phyloP scores from a whole-genome alignment of 805 yeast species.

The Yarrowia sp. region DNA sequence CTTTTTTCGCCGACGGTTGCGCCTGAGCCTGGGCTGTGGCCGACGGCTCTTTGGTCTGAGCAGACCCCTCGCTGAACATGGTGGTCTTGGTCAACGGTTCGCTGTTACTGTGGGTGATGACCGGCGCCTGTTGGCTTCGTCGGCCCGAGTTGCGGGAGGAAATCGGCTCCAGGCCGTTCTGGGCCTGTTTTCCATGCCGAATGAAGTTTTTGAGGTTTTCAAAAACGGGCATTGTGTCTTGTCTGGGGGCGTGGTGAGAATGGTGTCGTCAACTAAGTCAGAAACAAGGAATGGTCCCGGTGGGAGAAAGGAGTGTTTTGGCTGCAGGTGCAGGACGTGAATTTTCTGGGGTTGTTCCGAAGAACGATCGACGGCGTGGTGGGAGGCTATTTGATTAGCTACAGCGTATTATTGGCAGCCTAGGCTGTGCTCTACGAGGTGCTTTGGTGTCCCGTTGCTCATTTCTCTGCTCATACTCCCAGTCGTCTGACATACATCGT shows the following conservation, averaged over 20 bases:
- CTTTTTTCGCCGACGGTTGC: slow-evolving; percentile 39
- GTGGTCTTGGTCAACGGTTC: slow-evolving; percentile 33
- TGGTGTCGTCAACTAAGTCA: not conserved
- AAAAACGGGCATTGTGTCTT: slow-evolving; percentile 41
- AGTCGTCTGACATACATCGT: not conserved
- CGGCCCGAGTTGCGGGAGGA: slow-evolving; percentile 28
- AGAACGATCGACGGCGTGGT: too few relatives aligned
- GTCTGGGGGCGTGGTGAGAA: not conserved
- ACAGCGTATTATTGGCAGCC: too few relatives aligned
- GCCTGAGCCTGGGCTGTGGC: not conserved
- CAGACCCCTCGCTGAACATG: slow-evolving; percentile 6
- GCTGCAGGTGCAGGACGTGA: slow-evolving; percentile 5
- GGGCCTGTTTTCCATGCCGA: slow-evolving; percentile 69
- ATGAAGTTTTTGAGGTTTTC: slow-evolving; percentile 65
- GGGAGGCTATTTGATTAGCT: too few relatives aligned
- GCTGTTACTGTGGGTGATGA: slow-evolving; percentile 31
- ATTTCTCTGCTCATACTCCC: not conserved
- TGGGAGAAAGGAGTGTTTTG: slow-evolving; percentile 34
- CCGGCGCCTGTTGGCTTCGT: slow-evolving; percentile 30
- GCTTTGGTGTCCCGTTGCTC: too few relatives aligned
- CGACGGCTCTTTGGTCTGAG: slow-evolving; percentile 20
- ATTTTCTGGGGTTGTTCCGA: not conserved
- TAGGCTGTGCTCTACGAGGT: too few relatives aligned
- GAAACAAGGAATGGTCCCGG: slow-evolving; percentile 37
- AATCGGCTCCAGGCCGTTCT: slow-evolving; percentile 37